phyloP scores from a whole-genome alignment of 345 rosid species.

The Gossypium longicalyx region DNA sequence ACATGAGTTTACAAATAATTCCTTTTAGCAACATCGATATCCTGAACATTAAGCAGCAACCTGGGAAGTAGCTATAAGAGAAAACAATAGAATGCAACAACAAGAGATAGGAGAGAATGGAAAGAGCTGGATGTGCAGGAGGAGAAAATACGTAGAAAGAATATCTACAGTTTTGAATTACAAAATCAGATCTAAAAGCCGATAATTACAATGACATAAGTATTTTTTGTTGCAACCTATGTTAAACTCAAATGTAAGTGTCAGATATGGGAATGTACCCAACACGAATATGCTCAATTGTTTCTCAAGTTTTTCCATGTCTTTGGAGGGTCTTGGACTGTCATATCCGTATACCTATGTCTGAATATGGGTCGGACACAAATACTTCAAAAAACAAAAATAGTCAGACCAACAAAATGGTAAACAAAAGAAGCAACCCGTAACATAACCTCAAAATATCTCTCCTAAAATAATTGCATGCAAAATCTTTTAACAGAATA shows the following conservation, averaged over 20 bases:
- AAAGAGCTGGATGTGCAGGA: background rate
- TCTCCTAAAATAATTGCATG: too few relatives aligned
- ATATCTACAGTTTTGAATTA: background rate
- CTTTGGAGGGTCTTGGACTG: too few relatives aligned
- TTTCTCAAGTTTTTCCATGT: background rate
- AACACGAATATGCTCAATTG: background rate
- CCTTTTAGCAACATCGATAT: background rate
- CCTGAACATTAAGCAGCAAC: background rate
- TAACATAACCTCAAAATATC: too few relatives aligned
- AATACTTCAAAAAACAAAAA: too few relatives aligned
- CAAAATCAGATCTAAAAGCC: background rate
- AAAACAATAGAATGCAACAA: slow-evolving; percentile 11
- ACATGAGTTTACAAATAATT: slow-evolving; percentile 17
- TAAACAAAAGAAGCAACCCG: too few relatives aligned
- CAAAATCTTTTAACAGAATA: background rate
- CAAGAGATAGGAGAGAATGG: background rate
- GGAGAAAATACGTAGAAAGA: background rate
- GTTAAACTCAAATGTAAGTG: background rate
- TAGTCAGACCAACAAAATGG: too few relatives aligned
- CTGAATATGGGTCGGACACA: too few relatives aligned
- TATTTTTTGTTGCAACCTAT: background rate
- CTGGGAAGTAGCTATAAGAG: background rate
- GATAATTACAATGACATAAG: background rate
- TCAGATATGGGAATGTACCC: background rate
- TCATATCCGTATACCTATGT: too few relatives aligned